phyloP scores from a whole-genome alignment of 805 yeast species.

The Pichia scutulata region DNA sequence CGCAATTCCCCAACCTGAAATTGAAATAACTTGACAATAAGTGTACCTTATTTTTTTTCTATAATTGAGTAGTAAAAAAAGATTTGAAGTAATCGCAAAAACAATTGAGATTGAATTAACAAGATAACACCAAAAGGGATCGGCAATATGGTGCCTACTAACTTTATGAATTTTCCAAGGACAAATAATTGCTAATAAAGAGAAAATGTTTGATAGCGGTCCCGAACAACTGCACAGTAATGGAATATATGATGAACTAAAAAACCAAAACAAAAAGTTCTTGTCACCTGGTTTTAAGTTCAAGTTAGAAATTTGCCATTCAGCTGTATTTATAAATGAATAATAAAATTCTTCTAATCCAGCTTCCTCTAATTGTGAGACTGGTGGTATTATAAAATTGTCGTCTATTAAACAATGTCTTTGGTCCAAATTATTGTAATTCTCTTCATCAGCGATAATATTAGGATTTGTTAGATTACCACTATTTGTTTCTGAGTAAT shows the following conservation, averaged over 20 bases:
- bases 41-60: constrained; percentile 48
- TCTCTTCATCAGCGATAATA: background rate
- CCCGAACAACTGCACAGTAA: constrained; percentile 71
- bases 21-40: constrained; percentile 55
- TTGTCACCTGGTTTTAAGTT: constrained; percentile 29
- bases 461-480: background rate
- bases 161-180: constrained; percentile 43
- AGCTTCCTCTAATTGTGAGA: constrained; percentile 9
- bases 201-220: constrained; percentile 68
- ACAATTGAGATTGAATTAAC: constrained; percentile 58
- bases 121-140: constrained; percentile 34
- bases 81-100: constrained; percentile 61
- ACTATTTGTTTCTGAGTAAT: background rate
- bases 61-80: constrained; percentile 64
- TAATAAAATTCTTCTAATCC: constrained; percentile 20
- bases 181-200: constrained; percentile 63
- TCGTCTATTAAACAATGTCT: no score
- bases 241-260: constrained; percentile 63
- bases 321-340: constrained; percentile 20
- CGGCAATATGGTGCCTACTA: background rate
- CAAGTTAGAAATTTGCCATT: constrained; percentile 26
- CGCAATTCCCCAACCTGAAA: constrained; percentile 59
- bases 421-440: background rate
- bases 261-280: constrained; percentile 44
- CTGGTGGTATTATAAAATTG: constrained; percentile 5